Evolutionary conservation across 2,329 filamentous ascomycete species (phyloP), one percentile per base, ranked within the genome.

Genomic region (Dothiorella sarmentorum): DNA sequence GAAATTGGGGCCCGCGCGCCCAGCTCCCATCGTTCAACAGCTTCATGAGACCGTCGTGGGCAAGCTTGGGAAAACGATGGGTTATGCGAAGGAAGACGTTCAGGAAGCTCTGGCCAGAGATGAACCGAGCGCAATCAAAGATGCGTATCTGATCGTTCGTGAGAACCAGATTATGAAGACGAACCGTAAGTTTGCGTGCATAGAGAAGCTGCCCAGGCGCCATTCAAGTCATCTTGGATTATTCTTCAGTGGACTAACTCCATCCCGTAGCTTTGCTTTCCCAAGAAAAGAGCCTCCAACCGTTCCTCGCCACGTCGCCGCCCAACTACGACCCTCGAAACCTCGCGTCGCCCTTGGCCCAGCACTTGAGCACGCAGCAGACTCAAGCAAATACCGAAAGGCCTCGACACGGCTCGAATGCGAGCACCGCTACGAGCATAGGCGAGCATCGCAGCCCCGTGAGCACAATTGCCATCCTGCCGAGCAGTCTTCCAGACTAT

Each of bases 101-200:
- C 89, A 97, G 70, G 94, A 97, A 73, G 93, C 94, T 20, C 79
- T 99, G 62, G 88, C 89, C 68, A 91, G 91, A 59, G 86, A 94
- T 56, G 94, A 99, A 72, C 94, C 94, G 11, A 97, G 92, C 60
- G 92, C 94, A 10, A 97, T 99, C 80, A 99, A 99, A 76, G 94
- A 99, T 75, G 94, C 94, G 1, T 99, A 97, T 76, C 87, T 97
- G 76, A 99, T 99, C 72, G 91, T 99, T 24, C 86, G 93, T 56
- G 94, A 99, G 75, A 97, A 97, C 71, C 94, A 97, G 73, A 84
- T 97, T 71, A 97, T 97, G 92, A 89, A 92, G 72, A 87, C 87
- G 58, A 96, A 91, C 72, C 91, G 90, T 95, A 80, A 85, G 90
- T 85, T 29, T 4, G n/a, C 37, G 15, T 29, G 7, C 13, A 13